Percentiles rank a stretch among this genome's conserved stretches.
These are phyloP conservation scores for Sarocladiaceae sp. DNA, from an alignment of 2,329 filamentous ascomycete genomes.

Conservation along the genomic window DNA sequence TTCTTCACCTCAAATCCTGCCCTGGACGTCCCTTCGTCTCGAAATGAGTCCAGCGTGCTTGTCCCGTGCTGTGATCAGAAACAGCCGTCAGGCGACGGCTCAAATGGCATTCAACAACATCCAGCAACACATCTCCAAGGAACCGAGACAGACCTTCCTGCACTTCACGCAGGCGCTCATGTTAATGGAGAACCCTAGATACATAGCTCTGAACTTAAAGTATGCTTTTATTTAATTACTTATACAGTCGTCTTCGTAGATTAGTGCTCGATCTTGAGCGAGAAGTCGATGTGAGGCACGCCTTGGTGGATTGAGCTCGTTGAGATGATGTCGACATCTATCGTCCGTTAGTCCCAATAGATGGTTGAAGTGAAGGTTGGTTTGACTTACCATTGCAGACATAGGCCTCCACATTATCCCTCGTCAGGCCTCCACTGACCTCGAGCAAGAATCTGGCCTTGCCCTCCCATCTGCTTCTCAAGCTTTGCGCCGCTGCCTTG, in stretches of 20 bases:
- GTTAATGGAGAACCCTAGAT: too few relatives aligned
- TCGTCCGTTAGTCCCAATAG: neutral
- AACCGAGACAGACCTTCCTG: conserved; percentile 16
- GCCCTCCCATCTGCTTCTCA: conserved; percentile 79
- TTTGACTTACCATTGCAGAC: conserved; percentile 62
- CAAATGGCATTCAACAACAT: conserved; percentile 23
- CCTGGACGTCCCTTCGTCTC: conserved; percentile 33
- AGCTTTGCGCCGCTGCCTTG: conserved; percentile 63
- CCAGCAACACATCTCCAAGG: conserved; percentile 30
- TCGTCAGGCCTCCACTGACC: conserved; percentile 84
- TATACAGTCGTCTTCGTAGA: neutral
- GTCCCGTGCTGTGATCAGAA: conserved; percentile 27
- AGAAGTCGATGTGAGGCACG: conserved; percentile 90
- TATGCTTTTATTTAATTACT: neutral
- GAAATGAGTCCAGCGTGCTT: conserved; percentile 36
- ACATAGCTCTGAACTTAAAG: too few relatives aligned
- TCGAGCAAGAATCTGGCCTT: conserved; percentile 76
- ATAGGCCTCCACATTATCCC: conserved; percentile 78
- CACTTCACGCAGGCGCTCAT: conserved; percentile 10
- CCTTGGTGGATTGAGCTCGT: conserved; percentile 97
- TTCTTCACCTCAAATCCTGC: conserved; percentile 43
- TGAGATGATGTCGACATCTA: conserved; percentile 90
- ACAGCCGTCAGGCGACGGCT: conserved; percentile 9
- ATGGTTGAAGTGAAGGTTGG: neutral
- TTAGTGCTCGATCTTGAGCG: conserved; percentile 70